Base-by-base conservation (phyloP, 2,329 filamentous ascomycete species). In the Monilinia vaccinii-corymbosi region DNA sequence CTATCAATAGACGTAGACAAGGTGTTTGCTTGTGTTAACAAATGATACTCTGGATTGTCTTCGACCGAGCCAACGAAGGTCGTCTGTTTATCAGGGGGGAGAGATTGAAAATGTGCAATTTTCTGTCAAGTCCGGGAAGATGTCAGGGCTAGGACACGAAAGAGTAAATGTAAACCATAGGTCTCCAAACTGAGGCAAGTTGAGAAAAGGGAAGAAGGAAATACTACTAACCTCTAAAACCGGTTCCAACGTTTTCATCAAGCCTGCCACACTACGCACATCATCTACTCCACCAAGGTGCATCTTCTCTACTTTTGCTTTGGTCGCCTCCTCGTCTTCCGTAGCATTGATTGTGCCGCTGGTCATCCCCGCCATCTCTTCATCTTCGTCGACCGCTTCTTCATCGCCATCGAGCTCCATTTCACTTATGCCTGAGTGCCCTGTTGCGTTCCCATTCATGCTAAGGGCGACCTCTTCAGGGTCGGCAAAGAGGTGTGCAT, bases 1-100 rank as follows among this genome's bases (percentile, higher is more conserved):
- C 89, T 90, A 67, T 96, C 92, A 66, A 97, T 97, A 64, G 89
- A 88, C 7, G 93, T 95, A 0, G 94, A 96, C 9, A 96, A 81
- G 28, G 87, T 88, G 72, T 96, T 96, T 18, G 91, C 91, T 72
- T 94, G 86, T 38, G 90, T 95, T 61, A 96, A 77, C 40, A 96
- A 83, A 73, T 90, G 85, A 74, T 96, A 96, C 73, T 96, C 91
- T 56, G 91, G 91, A 68, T 96, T 91, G 70, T 96, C 91, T 74
- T 96, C 91, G 69, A 96, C 86, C 59, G 89, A 92, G 67, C 91
- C 91, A 62, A 94, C 78, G 67, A 85, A 81, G 25, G 79, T 82
- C 34, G 81, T 83, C 65, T 80, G 82, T 60, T 85, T 80, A 57
- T 83, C 80, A 38, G 85, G 81, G 5, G 87, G 81, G 68, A 89